Conservation (phyloP, 192 early-diverging fungal genomes). For the Phlyctochytrium planicorne region DNA sequence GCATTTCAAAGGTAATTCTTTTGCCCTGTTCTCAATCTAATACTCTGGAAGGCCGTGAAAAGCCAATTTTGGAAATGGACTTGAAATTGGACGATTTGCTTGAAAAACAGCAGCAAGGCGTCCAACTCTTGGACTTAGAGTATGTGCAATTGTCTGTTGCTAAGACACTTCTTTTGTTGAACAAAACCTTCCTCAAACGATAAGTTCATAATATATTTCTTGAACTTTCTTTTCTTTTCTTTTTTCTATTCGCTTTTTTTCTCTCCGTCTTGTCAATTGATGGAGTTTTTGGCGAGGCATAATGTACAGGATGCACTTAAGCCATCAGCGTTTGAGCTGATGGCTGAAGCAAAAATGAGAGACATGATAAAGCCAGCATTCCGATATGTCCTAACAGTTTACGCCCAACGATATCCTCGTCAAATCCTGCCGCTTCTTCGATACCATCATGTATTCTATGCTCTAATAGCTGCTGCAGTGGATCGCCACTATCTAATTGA, state of each 20-base stretch:
- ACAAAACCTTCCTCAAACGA: slow-evolving; percentile 72
- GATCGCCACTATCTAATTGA: slow-evolving; percentile 82
- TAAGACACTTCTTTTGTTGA: slow-evolving; percentile 75
- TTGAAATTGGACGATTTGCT: slow-evolving; percentile 69
- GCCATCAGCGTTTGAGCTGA: slow-evolving; percentile 88
- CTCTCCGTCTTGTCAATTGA: no score
- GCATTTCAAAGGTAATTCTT: slow-evolving; percentile 69
- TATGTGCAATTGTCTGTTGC: slow-evolving; percentile 89
- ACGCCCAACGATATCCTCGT: slow-evolving; percentile 88
- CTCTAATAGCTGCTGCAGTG: slow-evolving; percentile 73
- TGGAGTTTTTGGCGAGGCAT: not conserved
- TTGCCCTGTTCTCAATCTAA: not conserved
- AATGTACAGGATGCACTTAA: not conserved
- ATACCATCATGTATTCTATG: slow-evolving; percentile 78
- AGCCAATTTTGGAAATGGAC: slow-evolving; percentile 94
- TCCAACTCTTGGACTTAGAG: slow-evolving; percentile 84
- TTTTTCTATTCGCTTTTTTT: no score
- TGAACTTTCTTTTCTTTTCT: no score
- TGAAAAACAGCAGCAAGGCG: slow-evolving; percentile 84
- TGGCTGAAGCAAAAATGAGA: slow-evolving; percentile 80
- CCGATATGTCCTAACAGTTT: slow-evolving; percentile 79
- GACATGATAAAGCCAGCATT: slow-evolving; percentile 83
- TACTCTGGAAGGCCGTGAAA: slow-evolving; percentile 65
- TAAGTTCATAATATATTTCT: no score
- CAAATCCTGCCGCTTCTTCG: slow-evolving; percentile 73